Evolutionary conservation across 2,329 filamentous ascomycete genomes (phyloP).

Genomic region (Ilyonectria robusta): DNA sequence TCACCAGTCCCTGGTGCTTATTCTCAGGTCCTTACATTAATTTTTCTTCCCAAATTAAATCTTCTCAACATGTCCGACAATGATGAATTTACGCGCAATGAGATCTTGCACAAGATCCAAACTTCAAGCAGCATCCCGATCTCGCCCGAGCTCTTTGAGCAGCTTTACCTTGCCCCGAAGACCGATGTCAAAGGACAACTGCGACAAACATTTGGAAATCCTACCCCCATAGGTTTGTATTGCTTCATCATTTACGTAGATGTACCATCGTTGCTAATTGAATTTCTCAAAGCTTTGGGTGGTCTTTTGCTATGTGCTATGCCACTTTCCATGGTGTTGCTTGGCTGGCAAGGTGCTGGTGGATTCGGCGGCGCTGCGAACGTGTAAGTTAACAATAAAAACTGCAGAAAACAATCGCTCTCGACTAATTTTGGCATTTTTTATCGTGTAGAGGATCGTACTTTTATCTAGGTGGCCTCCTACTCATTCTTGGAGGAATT

Average conservation of each 20-base stretch:
- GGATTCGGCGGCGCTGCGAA: conserved; percentile 42
- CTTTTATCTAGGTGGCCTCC: conserved; percentile 60
- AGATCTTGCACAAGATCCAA: conserved; percentile 8
- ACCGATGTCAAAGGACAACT: conserved; percentile 63
- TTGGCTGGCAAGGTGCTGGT: conserved; percentile 42
- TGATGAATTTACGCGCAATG: neutral
- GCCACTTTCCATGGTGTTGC: conserved; percentile 38
- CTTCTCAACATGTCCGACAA: neutral
- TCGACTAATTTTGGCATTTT: neutral
- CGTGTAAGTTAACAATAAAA: conserved; percentile 29
- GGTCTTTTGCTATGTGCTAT: conserved; percentile 42
- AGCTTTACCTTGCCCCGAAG: conserved; percentile 67
- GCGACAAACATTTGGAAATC: conserved; percentile 67
- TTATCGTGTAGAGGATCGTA: conserved; percentile 47
- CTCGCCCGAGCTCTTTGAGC: conserved; percentile 70
- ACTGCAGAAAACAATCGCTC: too few relatives aligned
- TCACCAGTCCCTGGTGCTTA: too few relatives aligned
- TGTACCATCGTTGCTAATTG: neutral
- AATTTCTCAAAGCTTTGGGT: conserved; percentile 30
- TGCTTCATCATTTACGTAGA: neutral
- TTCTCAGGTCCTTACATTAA: too few relatives aligned
- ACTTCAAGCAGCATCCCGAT: conserved; percentile 57
- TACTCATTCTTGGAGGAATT: conserved; percentile 60
- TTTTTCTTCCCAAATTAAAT: neutral
- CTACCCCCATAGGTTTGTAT: conserved; percentile 61